Base-by-base conservation (phyloP, 2,329 filamentous ascomycete species). In the Fusarium veterinarium region DNA sequence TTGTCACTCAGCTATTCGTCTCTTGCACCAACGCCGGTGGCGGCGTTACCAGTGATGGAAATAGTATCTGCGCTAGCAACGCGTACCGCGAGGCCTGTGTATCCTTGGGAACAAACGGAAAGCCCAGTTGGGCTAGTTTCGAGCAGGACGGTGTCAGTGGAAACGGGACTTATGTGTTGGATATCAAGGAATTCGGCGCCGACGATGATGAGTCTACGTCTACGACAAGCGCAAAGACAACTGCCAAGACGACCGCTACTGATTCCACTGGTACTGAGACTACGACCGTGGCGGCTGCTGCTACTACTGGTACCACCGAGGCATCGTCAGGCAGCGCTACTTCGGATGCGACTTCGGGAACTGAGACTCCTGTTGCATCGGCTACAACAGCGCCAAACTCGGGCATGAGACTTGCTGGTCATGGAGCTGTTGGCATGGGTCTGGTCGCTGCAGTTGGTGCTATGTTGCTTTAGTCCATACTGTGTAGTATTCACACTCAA, bases 1-100 rank as follows among this genome's bases (percentile, higher is more conserved):
- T 73, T 13, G 60, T 74, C n/a, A 74, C 72, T 3, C 72, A 74
- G 57, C 23, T 74, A n/a, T 74, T 74, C 28, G 72, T 74, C 14
- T 74, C 72, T 2, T 74, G 72, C 17, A 74, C 72, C 8, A 73
- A 74, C 8, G 66, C 52, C 0, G 72, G 72, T 1, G 72, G 72
- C 6, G 72, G 61, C 9, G 72, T 74, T 10, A 67, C 41, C 11
- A 73, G 72, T 40, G 48, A 73, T n/a, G 70, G 70, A 19, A 58
- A 42, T 3, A 73, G 71, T 8, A 58, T 73, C 23, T 74, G 71
- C 8, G 71, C 71, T 6, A 74, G 71, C 20, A 73, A 73, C 28
- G 20, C 40, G 8, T 74, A 64, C 28, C 71, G 63, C 14, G 62
- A 71, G 46, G 71, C 71, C 1, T 73, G 71, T 31, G 67, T 68